Evolutionary conservation across 257 asterid genomes (phyloP), one percentile per base, ranked within the genome.

Genomic region (Linderniella brevidens): DNA sequence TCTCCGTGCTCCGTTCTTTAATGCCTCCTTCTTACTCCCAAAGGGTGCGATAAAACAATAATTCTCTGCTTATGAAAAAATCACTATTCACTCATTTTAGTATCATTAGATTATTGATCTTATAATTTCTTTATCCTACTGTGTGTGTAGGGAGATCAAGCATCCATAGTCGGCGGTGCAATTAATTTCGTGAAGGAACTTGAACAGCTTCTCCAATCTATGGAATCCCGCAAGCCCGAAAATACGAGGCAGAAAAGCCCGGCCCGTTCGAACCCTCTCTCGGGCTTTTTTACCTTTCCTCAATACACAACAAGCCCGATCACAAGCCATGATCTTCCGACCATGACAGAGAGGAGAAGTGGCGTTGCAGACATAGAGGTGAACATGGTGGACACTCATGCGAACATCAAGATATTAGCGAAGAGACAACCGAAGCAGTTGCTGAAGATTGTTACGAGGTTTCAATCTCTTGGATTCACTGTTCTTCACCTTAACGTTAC

Each of bases 111-210:
- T 38, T 14, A 12, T 14, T 36, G 41, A 14, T 54, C 35, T n/a
- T 6, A 25, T 25, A 25, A 6, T 18, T 43, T 8, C 7, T 0
- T 19, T 41, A 14, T 13, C 17, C 48, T 13, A 4, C 38, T 13
- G 10, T 17, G 37, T 4, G 8, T 11, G 35, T 42, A 86, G 94
- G 94, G 93, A 10, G 97, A 86, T 70, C 97, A 86, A 70, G 97
- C 97, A 37, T 86, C 97, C 43, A 86, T 82, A 8, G 75, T 82
- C 19, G 94, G 82, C 6, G 94, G 94, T 16, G 97, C 94, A 37
- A 86, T 86, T 15, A 80, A 86, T 18, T 86, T 63, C 35, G 94
- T 82, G 49, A 86, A 86, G 61, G 93, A 86, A 58, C 77, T 86
- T 0, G 96, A 86, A 45, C 97, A 86, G 49, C 78, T 74, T 13